Evolutionary conservation across 1,284 basidiomycete genomes (phyloP), one percentile per base, ranked within the genome.

Genomic region (Agaricales sp.): DNA sequence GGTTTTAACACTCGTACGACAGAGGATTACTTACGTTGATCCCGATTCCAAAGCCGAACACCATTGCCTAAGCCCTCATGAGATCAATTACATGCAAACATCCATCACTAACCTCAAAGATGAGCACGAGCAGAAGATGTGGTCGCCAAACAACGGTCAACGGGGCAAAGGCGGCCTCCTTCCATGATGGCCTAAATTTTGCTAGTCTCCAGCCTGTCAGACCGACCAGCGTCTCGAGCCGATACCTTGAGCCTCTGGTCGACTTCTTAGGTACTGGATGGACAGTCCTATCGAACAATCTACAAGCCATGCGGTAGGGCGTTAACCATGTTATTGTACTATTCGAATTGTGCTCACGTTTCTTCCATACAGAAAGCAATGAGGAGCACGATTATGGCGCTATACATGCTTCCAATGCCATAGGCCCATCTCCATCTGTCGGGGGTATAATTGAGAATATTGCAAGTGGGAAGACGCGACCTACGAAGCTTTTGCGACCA

Each of bases 361-460:
- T 76, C 73, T 48, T 73, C 64, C 48, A 63, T 63, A 50, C 74
- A 68, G 47, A 75, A 62, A 1, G 57, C 59, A 50, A 76, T 74
- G 20, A 73, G 54, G 8, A 63, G 52, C 3, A 75, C 58, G 1
- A 76, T 69, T 11, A 73, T 47, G 1, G 54, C 55, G 23, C 60
- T 58, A 54, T 72, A 75, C 18, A 74, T 67, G 35, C 65, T 66
- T 1, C 69, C 74, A 24, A 70, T 67, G 30, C 80, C 82, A 54
- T 86, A 87, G 2, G 81, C 70, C 83, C 84, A 88, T 39, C 82
- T 65, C 79, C 80, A 86, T 47, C 70, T 78, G 55, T 3, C 19
- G 19, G 49, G 19, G 8, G 6, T 8, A 6, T 16, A 18, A n/a
- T 30, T 8, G n/a, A 18, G 18, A 43, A 51, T 11, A 49, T 14